phyloP scores from a whole-genome alignment of 2,329 filamentous ascomycete species.

The Parafenestella ontariensis region DNA sequence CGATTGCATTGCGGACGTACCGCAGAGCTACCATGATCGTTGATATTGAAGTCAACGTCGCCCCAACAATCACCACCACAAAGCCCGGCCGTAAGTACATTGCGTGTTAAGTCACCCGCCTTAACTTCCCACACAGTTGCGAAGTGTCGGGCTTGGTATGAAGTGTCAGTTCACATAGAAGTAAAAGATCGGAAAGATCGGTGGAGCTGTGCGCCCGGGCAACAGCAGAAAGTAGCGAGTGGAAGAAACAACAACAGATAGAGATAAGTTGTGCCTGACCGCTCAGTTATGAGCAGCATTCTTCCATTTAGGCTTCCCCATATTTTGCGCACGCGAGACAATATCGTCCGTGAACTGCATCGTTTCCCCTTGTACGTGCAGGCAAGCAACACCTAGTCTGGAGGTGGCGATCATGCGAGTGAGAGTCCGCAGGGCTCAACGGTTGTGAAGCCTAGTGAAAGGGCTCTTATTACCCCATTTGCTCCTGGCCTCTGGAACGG shows the following conservation, averaged over 20 bases:
- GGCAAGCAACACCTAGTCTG: conserved; percentile 13
- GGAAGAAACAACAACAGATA: conserved; percentile 14
- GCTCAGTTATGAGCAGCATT: conserved; percentile 13
- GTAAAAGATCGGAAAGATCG: neutral
- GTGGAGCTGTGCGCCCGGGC: conserved; percentile 2
- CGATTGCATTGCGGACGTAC: conserved; percentile 21
- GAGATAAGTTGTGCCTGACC: conserved; percentile 5
- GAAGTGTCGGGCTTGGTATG: neutral
- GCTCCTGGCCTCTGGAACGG: neutral
- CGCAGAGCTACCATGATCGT: conserved; percentile 41
- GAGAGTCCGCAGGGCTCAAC: conserved; percentile 11
- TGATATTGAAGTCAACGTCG: conserved; percentile 45
- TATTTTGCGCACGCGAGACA: conserved; percentile 24
- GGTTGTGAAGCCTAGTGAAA: conserved; percentile 4
- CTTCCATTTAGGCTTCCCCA: conserved; percentile 24
- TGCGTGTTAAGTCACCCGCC: conserved; percentile 1
- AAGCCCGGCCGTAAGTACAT: conserved; percentile 44
- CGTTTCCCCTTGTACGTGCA: conserved; percentile 20
- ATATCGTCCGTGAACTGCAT: conserved; percentile 17
- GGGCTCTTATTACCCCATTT: conserved; percentile 2
- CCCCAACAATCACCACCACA: conserved; percentile 44
- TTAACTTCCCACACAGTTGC: neutral
- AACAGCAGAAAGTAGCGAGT: conserved; percentile 8
- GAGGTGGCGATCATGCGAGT: conserved; percentile 16
- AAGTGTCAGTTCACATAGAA: conserved; percentile 1